Evolutionary conservation across 768 basidiomycete genomes (phyloP).

Genomic region (Panellus pusillus): DNA sequence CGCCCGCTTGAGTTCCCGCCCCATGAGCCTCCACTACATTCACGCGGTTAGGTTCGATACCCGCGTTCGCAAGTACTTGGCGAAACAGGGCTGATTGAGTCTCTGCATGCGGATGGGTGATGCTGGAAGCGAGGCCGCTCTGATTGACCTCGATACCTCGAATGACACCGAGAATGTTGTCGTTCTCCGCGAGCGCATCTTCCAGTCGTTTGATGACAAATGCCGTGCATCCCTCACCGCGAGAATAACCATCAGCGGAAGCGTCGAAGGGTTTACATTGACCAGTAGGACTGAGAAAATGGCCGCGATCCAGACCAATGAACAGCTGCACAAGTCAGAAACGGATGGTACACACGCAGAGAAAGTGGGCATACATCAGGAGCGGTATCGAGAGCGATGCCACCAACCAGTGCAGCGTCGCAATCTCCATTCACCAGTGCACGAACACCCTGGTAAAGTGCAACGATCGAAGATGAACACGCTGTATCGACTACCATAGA

Average conservation of each 20-base stretch:
- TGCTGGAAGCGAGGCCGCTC: slow-evolving; percentile 62
- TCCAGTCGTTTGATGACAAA: slow-evolving; percentile 71
- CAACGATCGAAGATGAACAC: slow-evolving; percentile 70
- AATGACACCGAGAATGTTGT: slow-evolving; percentile 68
- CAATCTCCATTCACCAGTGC: slow-evolving; percentile 66
- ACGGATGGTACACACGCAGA: not conserved
- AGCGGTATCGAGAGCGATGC: slow-evolving; percentile 70
- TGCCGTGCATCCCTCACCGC: slow-evolving; percentile 68
- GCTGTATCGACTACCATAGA: slow-evolving; percentile 74
- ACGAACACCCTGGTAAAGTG: slow-evolving; percentile 68
- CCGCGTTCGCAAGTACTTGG: slow-evolving; percentile 44
- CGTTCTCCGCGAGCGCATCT: slow-evolving; percentile 66
- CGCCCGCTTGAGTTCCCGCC: slow-evolving; percentile 72
- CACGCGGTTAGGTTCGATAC: slow-evolving; percentile 46
- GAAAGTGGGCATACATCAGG: slow-evolving; percentile 55
- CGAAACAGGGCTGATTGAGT: slow-evolving; percentile 61
- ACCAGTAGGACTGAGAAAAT: slow-evolving; percentile 66
- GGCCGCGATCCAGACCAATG: slow-evolving; percentile 64
- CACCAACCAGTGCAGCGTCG: slow-evolving; percentile 66
- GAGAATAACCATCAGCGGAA: slow-evolving; percentile 71
- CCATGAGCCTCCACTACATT: slow-evolving; percentile 75
- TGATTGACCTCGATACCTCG: slow-evolving; percentile 73
- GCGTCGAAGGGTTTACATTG: slow-evolving; percentile 73
- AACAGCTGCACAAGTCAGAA: slow-evolving; percentile 50
- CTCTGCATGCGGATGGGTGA: slow-evolving; percentile 69